Evolutionary conservation across 108 stramenopile genomes (phyloP).

Genomic region (Cyclotella cryptica): DNA sequence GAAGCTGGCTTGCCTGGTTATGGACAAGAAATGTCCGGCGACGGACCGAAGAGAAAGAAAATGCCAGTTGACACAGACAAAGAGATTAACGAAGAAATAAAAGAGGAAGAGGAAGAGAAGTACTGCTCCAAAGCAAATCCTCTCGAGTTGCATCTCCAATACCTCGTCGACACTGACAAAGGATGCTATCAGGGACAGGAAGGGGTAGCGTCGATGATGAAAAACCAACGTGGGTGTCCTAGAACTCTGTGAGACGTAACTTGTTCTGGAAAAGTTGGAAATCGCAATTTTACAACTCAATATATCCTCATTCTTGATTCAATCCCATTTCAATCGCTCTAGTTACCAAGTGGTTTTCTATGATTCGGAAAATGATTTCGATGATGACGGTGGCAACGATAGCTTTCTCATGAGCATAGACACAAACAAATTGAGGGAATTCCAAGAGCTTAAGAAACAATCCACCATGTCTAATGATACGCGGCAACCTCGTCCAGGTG

Average conservation of each 20-base stretch:
- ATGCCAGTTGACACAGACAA: not conserved
- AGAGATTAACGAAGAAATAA: not conserved
- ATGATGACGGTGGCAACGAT: constrained; percentile 31
- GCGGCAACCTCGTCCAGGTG: constrained; percentile 60
- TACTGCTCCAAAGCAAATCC: constrained; percentile 65
- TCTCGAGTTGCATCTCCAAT: constrained; percentile 69
- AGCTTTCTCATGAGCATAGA: constrained; percentile 34
- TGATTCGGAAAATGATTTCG: constrained; percentile 75
- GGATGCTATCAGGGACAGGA: constrained; percentile 92
- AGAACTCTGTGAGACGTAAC: constrained; percentile 53
- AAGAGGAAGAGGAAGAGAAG: not conserved
- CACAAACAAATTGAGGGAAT: constrained; percentile 23
- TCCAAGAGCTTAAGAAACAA: constrained; percentile 48
- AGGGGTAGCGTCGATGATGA: constrained; percentile 79
- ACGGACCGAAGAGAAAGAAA: constrained; percentile 47
- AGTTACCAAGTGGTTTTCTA: constrained; percentile 70
- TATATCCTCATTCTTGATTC: not conserved
- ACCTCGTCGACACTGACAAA: constrained; percentile 68
- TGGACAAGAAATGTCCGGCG: constrained; percentile 54
- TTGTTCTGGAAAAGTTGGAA: not conserved
- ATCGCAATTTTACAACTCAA: not conserved
- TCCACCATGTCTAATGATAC: constrained; percentile 58
- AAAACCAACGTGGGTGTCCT: constrained; percentile 81
- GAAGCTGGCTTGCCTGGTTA: constrained; percentile 61
- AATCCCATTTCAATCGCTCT: not conserved